Base-by-base conservation (phyloP, 495 filamentous ascomycete genomes). In the Penicillium chermesinum region DNA sequence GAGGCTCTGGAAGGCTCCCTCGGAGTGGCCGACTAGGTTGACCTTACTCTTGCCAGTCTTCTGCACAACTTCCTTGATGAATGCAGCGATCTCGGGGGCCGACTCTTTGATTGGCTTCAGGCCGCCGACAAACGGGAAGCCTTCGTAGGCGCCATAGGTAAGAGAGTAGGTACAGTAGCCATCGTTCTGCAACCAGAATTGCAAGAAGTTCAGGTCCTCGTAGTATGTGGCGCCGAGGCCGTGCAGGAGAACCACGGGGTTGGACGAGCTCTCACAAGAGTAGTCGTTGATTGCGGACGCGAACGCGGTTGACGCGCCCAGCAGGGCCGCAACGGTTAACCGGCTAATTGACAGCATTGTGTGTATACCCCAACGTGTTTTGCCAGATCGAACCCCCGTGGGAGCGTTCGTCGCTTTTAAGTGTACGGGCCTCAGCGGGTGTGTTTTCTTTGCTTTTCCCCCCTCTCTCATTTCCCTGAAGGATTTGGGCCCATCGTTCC, bases 11-110 rank as follows among this genome's bases (percentile, higher is more conserved):
- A 78, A 74, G 2, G 65, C 77, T 44, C 77, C 77, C 55, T 80
- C 77, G 21, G 75, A 78, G 52, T 80, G 76, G 10, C 77, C 77
- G 35, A 79, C 73, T 0, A 79, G 53, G 44, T 78, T 69, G 22
- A 79, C 57, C 48, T 76, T 75, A 37, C 34, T 20, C 7, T 70
- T 69, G 17, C 70, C 71, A 2, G 74, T 75, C 41, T 65, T 61
- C 6, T 61, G 36, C 13, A 54, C 39, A 0, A 79, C 71, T 34
- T 73, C 60, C 13, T 52, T 57, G 52, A 79, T 67, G 54, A 75
- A 80, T 1, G 46, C 54, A 3, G 76, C 77, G 45, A 80, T 76
- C 30, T 79, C 69, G 13, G 51, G 51, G 4, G 75, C 72, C 22
- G 74, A 77, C 7, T 71, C 65, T 36, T 48, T 49, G 65, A 79